These are phyloP conservation scores for Lachnellula occidentalis DNA, from an alignment of 2,329 filamentous ascomycete species.

Conservation along the genomic window DNA sequence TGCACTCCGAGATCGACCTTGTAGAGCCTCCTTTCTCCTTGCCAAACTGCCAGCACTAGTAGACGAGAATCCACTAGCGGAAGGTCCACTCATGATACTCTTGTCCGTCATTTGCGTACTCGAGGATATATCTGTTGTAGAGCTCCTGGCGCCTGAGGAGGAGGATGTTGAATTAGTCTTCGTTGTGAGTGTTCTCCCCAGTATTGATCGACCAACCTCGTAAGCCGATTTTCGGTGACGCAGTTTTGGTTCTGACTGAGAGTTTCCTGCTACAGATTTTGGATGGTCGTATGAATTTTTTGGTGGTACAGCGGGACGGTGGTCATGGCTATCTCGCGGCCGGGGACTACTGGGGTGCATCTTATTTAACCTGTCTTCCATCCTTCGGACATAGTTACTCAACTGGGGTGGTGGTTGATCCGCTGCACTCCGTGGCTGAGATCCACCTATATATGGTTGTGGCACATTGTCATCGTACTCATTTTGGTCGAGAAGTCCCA, in stretches of 20 bases:
- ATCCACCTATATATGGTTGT: constrained; percentile 13
- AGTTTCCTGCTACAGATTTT: constrained; percentile 48
- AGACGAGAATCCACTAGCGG: constrained; percentile 84
- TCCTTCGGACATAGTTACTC: constrained; percentile 82
- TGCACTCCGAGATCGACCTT: constrained; percentile 57
- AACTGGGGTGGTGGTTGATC: constrained; percentile 62
- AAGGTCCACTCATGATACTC: constrained; percentile 90
- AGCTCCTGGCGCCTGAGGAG: constrained; percentile 66
- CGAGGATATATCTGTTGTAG: constrained; percentile 56
- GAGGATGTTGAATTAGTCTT: constrained; percentile 81
- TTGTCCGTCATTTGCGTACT: constrained; percentile 74
- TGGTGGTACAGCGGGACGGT: constrained; percentile 33
- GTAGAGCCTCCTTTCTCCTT: constrained; percentile 53
- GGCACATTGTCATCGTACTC: constrained; percentile 44
- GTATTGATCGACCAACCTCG: constrained; percentile 63
- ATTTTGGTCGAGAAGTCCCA: constrained; percentile 56
- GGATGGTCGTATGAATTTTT: constrained; percentile 48
- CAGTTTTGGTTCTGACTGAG: constrained; percentile 41
- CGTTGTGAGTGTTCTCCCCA: constrained; percentile 78
- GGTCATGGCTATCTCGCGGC: constrained; percentile 14
- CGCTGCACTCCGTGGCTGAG: constrained; percentile 35
- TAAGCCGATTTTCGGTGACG: constrained; percentile 69
- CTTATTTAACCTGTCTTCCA: constrained; percentile 69
- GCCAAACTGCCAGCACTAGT: constrained; percentile 94
- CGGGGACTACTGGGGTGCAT: constrained; percentile 24